These are phyloP conservation scores for Ammopiptanthus mongolicus DNA, from an alignment of 306 rosid genomes.

Conservation along the genomic window DNA sequence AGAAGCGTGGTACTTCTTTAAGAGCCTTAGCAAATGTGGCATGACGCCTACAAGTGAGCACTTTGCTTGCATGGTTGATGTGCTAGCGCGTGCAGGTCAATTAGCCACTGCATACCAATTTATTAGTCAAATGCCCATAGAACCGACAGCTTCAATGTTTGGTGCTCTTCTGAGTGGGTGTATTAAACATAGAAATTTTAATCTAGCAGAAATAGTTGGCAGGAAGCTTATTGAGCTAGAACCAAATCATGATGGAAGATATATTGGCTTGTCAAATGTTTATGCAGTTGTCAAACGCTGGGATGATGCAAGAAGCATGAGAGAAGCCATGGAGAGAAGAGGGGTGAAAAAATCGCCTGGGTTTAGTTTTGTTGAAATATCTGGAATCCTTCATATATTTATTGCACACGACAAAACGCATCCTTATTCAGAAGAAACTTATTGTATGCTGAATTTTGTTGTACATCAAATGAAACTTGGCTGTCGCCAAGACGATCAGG, in stretches of 20 bases:
- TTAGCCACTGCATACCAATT: constrained; percentile 53
- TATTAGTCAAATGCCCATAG: constrained; percentile 52
- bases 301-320: constrained; percentile 64
- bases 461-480: constrained; percentile 54
- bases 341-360: constrained; percentile 79
- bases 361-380: constrained; percentile 61
- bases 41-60: constrained; percentile 57
- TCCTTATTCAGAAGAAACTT: constrained; percentile 47
- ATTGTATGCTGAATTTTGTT: constrained; percentile 47
- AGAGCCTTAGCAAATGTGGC: constrained; percentile 42
- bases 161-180: constrained; percentile 73
- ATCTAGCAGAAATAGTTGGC: constrained; percentile 62
- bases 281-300: constrained; percentile 60
- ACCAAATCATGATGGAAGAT: constrained; percentile 78
- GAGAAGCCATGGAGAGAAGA: constrained; percentile 68
- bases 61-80: constrained; percentile 81
- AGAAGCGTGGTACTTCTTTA: constrained; percentile 72
- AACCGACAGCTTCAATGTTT: constrained; percentile 69
- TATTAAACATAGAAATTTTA: constrained; percentile 58
- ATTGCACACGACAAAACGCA: constrained; percentile 74
- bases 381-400: constrained; percentile 58
- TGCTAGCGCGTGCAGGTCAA: constrained; percentile 63
- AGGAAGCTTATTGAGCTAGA: constrained; percentile 70
- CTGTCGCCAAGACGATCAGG: constrained; percentile 28
- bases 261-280: constrained; percentile 64